These are phyloP conservation scores for Penicillium aurantiogriseum DNA, from an alignment of 2,329 filamentous ascomycete genomes.

Conservation along the genomic window DNA sequence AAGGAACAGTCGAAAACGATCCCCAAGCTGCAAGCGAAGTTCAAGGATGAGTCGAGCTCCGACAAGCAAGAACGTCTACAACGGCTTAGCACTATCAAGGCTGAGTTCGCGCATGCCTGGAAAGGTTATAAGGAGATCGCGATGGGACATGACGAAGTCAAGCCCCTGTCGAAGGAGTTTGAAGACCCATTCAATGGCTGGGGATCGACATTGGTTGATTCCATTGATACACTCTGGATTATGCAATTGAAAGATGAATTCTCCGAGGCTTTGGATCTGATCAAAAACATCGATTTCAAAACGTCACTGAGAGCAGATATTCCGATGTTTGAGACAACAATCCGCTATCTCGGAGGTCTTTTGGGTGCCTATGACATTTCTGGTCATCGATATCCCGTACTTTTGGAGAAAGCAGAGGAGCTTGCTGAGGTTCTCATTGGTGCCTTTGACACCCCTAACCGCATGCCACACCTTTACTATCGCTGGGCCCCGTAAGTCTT, in stretches of 20 bases:
- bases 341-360: slow-evolving; percentile 85
- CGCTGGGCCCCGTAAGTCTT: slow-evolving; percentile 64
- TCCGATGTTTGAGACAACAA: slow-evolving; percentile 89
- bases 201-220: slow-evolving; percentile 83
- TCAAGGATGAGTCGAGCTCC: slow-evolving; percentile 61
- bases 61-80: slow-evolving; percentile 62
- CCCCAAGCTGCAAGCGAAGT: slow-evolving; percentile 72
- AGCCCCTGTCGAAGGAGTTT: slow-evolving; percentile 65
- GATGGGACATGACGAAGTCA: slow-evolving; percentile 83
- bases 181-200: slow-evolving; percentile 87
- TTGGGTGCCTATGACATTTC: slow-evolving; percentile 85
- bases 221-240: slow-evolving; percentile 81
- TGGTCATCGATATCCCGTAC: slow-evolving; percentile 63
- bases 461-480: slow-evolving; percentile 84
- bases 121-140: slow-evolving; percentile 74
- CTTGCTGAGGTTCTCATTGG: slow-evolving; percentile 78
- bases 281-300: slow-evolving; percentile 79
- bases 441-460: slow-evolving; percentile 87
- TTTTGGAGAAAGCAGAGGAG: slow-evolving; percentile 76
- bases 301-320: slow-evolving; percentile 66
- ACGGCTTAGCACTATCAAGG: slow-evolving; percentile 66
- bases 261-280: slow-evolving; percentile 68
- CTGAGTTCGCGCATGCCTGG: slow-evolving; percentile 78
- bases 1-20: slow-evolving; percentile 67
- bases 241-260: slow-evolving; percentile 79